Evolutionary conservation across 495 filamentous ascomycete species (phyloP), one percentile per base, ranked within the genome.

Genomic region (Parathielavia hyrcaniae): DNA sequence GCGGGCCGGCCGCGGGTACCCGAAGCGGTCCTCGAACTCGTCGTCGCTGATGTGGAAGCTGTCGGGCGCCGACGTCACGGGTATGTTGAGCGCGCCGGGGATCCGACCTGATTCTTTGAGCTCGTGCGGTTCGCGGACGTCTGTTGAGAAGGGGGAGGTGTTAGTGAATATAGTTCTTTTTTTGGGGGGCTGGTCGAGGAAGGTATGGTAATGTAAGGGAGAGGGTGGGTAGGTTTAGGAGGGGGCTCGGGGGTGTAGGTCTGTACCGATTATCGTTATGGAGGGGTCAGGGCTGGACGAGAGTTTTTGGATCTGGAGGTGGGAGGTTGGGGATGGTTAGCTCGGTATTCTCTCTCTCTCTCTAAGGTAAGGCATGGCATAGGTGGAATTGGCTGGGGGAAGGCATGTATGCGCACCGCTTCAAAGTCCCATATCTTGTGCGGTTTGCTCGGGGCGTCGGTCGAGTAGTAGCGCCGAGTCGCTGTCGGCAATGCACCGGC

Each of bases 41-140:
- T 87, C 86, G 0, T 71, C 73, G 0, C 74, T 71, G 6, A 97
- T 80, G 67, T 86, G 85, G 53, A 91, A 81, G 14, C 85, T 85
- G 64, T 96, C 90, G 0, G 91, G 86, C 48, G 84, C 77, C 0
- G 84, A 86, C 0, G 77, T 79, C 43, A 98, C 75, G 35, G 93
- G 92, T 56, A 98, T 81, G 75, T 86, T 88, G 51, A 89, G 68
- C 0, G 90, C 86, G 22, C 78, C 77, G 1, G 93, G 92, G 70
- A 98, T 96, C 22, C 79, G 78, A 38, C 91, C 91, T 0, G 83
- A 83, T 5, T 71, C 60, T 35, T 59, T 51, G 36, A 90, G 81
- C 72, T 98, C 93, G 61, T 73, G 62, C 45, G 91, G 90, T 73
- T 97, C 92, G 71, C 93, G 92, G 62, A 89, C 82, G 76, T 98